Conservation (phyloP, 1,139 yeast genomes). For the Blastobotrys niveus region DNA sequence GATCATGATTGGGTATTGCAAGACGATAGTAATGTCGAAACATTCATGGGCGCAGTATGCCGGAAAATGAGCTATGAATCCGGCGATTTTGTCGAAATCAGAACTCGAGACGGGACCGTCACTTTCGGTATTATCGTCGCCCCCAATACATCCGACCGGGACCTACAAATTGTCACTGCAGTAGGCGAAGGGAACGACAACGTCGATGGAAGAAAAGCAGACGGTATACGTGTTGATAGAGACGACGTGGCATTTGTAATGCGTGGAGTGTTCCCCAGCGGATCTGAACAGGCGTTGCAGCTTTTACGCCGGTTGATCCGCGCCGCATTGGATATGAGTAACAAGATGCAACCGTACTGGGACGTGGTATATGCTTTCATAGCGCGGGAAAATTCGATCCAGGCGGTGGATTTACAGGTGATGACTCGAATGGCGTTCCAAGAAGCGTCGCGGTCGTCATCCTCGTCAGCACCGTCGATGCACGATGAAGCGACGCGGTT, state of each 20-base stretch:
- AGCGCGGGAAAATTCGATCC: not conserved
- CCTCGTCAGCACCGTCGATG: not conserved
- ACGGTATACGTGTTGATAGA: too few species aligned
- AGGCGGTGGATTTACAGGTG: not conserved
- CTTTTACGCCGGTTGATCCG: not conserved
- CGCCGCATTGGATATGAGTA: constrained; percentile 1
- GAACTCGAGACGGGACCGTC: constrained; percentile 3
- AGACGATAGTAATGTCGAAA: too few species aligned
- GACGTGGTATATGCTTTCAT: constrained; percentile 8
- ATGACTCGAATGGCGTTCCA: constrained; percentile 5
- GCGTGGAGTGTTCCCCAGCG: not conserved
- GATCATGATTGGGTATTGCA: too few species aligned
- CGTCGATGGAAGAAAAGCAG: not conserved
- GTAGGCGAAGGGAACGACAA: not conserved
- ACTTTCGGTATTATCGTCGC: too few species aligned
- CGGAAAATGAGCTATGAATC: too few species aligned
- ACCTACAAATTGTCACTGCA: too few species aligned
- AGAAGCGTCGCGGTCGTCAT: not conserved
- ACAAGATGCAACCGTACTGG: constrained; percentile 6
- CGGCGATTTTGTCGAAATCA: constrained; percentile 8
- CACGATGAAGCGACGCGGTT: not conserved
- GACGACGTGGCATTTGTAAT: constrained; percentile 6
- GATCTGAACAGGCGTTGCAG: not conserved
- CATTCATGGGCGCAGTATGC: too few species aligned
- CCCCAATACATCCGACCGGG: too few species aligned